phyloP scores from a whole-genome alignment of 352 stramenopile species.

The Blastocystis sp. region DNA sequence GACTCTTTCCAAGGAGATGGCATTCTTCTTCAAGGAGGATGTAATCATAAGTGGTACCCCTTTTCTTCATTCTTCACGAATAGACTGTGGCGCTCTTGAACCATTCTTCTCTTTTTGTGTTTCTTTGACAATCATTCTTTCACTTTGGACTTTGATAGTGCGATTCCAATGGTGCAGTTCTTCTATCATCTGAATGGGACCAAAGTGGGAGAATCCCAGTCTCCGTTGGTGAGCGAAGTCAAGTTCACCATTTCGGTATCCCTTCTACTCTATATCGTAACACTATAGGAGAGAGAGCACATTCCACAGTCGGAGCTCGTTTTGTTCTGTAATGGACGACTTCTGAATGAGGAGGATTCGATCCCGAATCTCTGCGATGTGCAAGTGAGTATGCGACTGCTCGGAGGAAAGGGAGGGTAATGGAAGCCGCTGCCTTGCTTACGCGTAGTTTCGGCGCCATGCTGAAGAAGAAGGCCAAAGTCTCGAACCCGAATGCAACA shows the following conservation, averaged over 20 bases:
- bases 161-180: slow-evolving; percentile 34
- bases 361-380: slow-evolving; percentile 7
- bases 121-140: too few species aligned
- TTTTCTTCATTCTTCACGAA: too few species aligned
- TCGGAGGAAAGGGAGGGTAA: slow-evolving; percentile 65
- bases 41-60: too few species aligned
- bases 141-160: neutral
- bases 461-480: slow-evolving; percentile 62
- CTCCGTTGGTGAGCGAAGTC: neutral
- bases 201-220: neutral
- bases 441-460: slow-evolving; percentile 45
- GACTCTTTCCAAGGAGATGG: too few species aligned
- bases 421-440: neutral
- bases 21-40: too few species aligned
- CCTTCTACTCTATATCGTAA: neutral
- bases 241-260: neutral
- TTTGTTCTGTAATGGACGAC: slow-evolving; percentile 37
- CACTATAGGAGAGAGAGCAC: neutral
- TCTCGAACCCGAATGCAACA: slow-evolving; percentile 60
- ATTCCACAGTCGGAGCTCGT: slow-evolving; percentile 39
- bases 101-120: too few species aligned
- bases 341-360: neutral
- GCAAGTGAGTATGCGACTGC: slow-evolving; percentile 10
- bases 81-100: too few species aligned
- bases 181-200: slow-evolving; percentile 51